phyloP scores from a whole-genome alignment of 1,284 basidiomycete species.

The Pyrrhoderma noxium region DNA sequence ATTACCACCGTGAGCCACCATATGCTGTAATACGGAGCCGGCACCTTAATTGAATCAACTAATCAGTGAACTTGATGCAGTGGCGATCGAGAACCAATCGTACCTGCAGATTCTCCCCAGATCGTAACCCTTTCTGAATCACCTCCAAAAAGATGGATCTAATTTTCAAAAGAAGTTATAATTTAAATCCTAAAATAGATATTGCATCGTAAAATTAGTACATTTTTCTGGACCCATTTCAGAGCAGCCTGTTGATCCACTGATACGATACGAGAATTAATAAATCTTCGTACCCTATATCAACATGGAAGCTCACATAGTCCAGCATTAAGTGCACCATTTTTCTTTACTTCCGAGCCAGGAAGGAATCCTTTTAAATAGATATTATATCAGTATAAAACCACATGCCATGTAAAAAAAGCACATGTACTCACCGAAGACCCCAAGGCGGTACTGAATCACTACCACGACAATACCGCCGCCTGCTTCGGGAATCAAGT shows the following conservation, averaged over 20 bases:
- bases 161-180: background rate
- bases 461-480: slow-evolving; percentile 17
- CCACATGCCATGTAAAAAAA: no score
- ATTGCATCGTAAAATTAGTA: no score
- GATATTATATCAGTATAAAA: no score
- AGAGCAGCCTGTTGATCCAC: slow-evolving; percentile 30
- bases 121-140: slow-evolving; percentile 29
- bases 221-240: slow-evolving; percentile 27
- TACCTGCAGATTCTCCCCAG: slow-evolving; percentile 30
- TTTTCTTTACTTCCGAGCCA: slow-evolving; percentile 23
- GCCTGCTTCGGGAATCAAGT: slow-evolving; percentile 14
- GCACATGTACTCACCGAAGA: slow-evolving; percentile 16
- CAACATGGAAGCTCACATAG: slow-evolving; percentile 22
- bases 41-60: slow-evolving; percentile 15
- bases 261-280: slow-evolving; percentile 11
- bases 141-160: slow-evolving; percentile 27
- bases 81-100: background rate
- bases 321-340: slow-evolving; percentile 26
- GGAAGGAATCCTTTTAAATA: slow-evolving; percentile 28
- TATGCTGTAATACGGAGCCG: slow-evolving; percentile 21
- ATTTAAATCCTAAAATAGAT: no score
- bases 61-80: background rate
- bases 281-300: background rate
- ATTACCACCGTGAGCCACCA: slow-evolving; percentile 21
- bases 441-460: slow-evolving; percentile 18